phyloP scores from a whole-genome alignment of 2,329 filamentous ascomycete species.

The Nannizziopsis arthrosporioides region DNA sequence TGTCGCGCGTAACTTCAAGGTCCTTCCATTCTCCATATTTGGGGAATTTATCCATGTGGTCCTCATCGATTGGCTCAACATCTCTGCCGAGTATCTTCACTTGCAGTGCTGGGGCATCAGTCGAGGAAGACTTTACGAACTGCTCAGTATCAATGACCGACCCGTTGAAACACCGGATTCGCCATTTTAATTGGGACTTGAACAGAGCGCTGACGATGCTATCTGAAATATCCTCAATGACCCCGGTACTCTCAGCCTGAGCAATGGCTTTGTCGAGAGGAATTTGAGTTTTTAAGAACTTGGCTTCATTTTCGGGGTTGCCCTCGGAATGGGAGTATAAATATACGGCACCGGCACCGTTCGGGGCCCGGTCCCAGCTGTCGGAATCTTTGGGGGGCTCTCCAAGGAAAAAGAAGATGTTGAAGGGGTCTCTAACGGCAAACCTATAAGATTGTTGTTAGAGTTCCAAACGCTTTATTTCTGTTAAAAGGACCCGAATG shows the following conservation, averaged over 20 bases:
- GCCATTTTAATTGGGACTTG: conserved; percentile 17
- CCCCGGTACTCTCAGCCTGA: conserved; percentile 22
- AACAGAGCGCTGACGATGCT: conserved; percentile 15
- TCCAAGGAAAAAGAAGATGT: conserved; percentile 58
- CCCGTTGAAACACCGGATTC: conserved; percentile 14
- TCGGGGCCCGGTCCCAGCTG: conserved; percentile 43
- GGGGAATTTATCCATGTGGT: conserved; percentile 5
- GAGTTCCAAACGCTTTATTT: too few relatives aligned
- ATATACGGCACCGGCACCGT: conserved; percentile 51
- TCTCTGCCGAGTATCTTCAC: conserved; percentile 15
- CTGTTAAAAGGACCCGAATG: conserved; percentile 18
- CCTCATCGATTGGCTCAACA: conserved; percentile 14
- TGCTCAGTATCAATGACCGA: conserved; percentile 15
- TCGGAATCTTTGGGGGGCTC: conserved; percentile 35
- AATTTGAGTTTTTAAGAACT: conserved; percentile 10
- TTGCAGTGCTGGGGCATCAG: conserved; percentile 11
- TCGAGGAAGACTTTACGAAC: conserved; percentile 11
- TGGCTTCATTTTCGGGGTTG: not conserved
- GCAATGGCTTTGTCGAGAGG: conserved; percentile 17
- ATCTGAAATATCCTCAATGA: conserved; percentile 13
- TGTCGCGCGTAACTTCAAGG: conserved; percentile 11
- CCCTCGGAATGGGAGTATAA: conserved; percentile 32
- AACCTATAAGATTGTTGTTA: conserved; percentile 22
- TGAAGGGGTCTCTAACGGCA: conserved; percentile 50
- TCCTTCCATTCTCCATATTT: conserved; percentile 7